phyloP scores from a whole-genome alignment of 2,329 filamentous ascomycete genomes.

The Penicillium aurantiogriseum region DNA sequence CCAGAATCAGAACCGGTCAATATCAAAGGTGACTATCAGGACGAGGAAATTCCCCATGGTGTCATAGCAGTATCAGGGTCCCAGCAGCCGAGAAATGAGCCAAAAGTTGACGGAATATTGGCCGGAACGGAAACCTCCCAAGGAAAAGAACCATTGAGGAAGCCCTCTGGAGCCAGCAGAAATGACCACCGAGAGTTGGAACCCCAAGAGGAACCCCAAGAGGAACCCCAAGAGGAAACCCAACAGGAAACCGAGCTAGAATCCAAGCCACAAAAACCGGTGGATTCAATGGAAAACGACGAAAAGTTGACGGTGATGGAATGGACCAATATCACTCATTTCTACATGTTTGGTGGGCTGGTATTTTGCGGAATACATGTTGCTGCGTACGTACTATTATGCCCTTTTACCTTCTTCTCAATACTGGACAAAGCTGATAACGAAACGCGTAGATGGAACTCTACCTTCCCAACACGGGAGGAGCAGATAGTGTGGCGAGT shows the following conservation, averaged over 20 bases:
- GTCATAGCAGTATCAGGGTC: not conserved
- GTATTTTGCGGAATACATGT: constrained; percentile 9
- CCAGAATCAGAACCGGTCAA: too few species aligned
- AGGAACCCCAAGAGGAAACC: too few species aligned
- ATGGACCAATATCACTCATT: not conserved
- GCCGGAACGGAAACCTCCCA: not conserved
- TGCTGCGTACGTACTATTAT: constrained; percentile 8
- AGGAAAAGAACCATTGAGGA: not conserved
- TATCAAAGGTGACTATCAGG: not conserved
- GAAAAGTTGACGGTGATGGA: not conserved
- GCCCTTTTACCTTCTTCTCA: not conserved
- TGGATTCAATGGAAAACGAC: not conserved
- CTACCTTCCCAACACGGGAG: constrained; percentile 1
- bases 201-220: too few species aligned
- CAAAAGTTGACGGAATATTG: not conserved
- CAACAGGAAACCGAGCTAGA: not conserved
- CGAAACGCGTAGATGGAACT: constrained; percentile 4
- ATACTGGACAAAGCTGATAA: not conserved
- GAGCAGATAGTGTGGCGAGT: constrained; percentile 5
- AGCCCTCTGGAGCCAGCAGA: not conserved
- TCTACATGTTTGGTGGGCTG: constrained; percentile 4
- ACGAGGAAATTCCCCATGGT: not conserved
- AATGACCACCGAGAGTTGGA: not conserved
- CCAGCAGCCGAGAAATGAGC: not conserved
- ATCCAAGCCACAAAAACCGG: not conserved